Evolutionary conservation across 371 early-diverging fungal species (phyloP), one percentile per base, ranked within the genome.

Genomic region (Dichotomocladium elegans): DNA sequence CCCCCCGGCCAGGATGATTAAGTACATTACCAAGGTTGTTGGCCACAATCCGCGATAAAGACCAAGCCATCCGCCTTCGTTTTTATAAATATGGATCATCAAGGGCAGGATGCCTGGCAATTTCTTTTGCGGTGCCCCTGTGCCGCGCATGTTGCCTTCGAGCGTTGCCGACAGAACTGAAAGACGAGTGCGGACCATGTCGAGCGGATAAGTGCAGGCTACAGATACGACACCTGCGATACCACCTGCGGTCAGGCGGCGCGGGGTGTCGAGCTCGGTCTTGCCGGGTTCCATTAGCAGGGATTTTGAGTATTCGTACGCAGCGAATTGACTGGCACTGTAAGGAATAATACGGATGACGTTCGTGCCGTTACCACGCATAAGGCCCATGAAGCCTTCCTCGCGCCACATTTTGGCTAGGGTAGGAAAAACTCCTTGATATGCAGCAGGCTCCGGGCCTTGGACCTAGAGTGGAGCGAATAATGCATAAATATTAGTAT

Each of bases 321-420:
- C 82, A 26, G 91, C 92, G 70, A 95, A 95, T 67, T 94, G 95
- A 15, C 92, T 85, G 3, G 83, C 93, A 68, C 81, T 90, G 61
- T 96, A 94, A 5, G 96, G 96, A 0, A 93, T 79, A 57, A 96
- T 94, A 28, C 95, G 89, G 56, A 95, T 77, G 25, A 93, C 88
- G 49, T 95, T 95, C 42, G 95, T 88, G 14, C 94, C 94, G 65
- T 96, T 96, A 14, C 96, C 96, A 28, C 91, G 82, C 87, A 91
- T 89, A 55, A 91, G 89, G 0, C 93, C 92, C 41, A 78, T 59
- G 8, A 89, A 55, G 6, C 96, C 96, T 55, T 94, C 96, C 37
- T 94, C 91, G 28, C 70, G 76, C 88, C 93, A 95, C 66, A 92
- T 90, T 61, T 84, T 88, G n/a, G 60, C 66, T 50, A 91, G 66